Conservation (phyloP, 2,329 filamentous ascomycete species). For the Pestalotiopsis sp. region DNA sequence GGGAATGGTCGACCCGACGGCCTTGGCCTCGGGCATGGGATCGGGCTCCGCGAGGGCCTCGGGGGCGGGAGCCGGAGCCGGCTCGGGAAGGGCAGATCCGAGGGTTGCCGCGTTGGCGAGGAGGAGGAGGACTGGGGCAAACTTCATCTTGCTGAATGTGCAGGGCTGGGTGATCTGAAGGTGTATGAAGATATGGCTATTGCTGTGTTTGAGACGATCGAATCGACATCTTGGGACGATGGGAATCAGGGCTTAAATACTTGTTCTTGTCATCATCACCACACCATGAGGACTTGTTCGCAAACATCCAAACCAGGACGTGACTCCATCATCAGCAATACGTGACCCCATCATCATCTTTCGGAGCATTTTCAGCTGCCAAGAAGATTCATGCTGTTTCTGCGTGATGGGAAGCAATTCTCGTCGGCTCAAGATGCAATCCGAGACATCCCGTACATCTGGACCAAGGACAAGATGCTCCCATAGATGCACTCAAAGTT, state of each 20-base stretch:
- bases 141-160: background rate
- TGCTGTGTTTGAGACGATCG: background rate
- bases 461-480: background rate
- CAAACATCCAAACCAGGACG: background rate
- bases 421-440: background rate
- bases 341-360: background rate
- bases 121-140: background rate
- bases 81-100: background rate
- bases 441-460: background rate
- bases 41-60: background rate
- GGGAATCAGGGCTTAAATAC: background rate
- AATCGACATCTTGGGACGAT: background rate
- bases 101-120: background rate
- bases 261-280: background rate
- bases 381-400: background rate
- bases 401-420: background rate
- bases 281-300: background rate
- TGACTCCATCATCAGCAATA: background rate
- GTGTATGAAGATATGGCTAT: background rate
- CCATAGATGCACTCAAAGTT: background rate
- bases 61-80: background rate
- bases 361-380: background rate
- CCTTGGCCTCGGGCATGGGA: background rate
- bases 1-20: background rate
- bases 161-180: background rate